Percentiles rank a stretch among this genome's conserved stretches.
Evolutionary conservation across 2,329 filamentous ascomycete genomes (phyloP).

Genomic region (Dactylonectria macrodidyma): DNA sequence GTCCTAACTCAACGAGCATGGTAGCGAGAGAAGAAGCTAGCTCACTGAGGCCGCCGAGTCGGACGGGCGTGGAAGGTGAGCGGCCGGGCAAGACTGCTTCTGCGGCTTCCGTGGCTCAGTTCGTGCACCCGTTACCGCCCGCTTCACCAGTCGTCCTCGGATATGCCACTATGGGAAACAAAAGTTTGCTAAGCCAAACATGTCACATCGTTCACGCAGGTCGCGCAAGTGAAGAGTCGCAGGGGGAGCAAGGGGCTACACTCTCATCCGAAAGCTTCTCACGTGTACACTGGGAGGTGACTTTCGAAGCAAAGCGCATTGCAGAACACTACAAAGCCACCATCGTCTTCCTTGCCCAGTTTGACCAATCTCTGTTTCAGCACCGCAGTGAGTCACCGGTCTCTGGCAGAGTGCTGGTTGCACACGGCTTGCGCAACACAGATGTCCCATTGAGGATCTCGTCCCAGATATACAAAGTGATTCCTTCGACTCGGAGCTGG

Average conservation of each 20-base stretch:
- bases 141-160: constrained; percentile 1
- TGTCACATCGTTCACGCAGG: neutral
- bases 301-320: constrained; percentile 3
- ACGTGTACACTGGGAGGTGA: constrained; percentile 2
- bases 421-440: constrained; percentile 5
- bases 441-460: constrained; percentile 3
- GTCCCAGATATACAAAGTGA: constrained; percentile 2
- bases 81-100: neutral
- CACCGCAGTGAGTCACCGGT: neutral
- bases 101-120: neutral
- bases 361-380: constrained; percentile 3
- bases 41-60: constrained; percentile 3
- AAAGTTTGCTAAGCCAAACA: neutral
- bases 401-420: neutral
- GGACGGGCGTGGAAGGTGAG: neutral
- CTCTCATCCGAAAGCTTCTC: constrained; percentile 1
- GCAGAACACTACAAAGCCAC: neutral
- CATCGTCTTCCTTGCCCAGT: constrained; percentile 1
- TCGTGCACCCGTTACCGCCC: neutral
- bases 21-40: neutral
- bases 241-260: neutral
- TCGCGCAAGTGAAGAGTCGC: neutral
- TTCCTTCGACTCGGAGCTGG: neutral
- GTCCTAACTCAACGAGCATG: constrained; percentile 1
- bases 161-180: neutral